Conservation (phyloP, 2,329 filamentous ascomycete genomes). For the Raffaelea ambrosiae region DNA sequence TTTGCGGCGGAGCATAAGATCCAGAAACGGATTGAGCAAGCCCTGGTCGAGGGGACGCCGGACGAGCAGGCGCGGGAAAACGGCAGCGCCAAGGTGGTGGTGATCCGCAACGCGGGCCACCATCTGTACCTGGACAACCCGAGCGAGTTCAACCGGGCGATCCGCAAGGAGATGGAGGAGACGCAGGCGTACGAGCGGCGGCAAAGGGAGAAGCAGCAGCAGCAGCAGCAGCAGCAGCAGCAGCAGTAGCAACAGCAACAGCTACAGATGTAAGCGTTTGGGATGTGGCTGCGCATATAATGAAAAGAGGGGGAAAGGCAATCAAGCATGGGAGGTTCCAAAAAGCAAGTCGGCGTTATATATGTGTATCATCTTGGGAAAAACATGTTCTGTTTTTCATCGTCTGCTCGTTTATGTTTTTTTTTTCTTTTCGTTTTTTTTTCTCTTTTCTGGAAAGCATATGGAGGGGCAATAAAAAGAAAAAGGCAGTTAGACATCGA, state of each 20-base stretch:
- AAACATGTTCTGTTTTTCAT: too few species aligned
- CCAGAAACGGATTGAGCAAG: conserved; percentile 53
- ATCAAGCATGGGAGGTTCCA: too few species aligned
- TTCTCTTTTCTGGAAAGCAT: too few species aligned
- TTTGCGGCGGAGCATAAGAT: conserved; percentile 73
- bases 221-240: background rate
- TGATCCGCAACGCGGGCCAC: conserved; percentile 57
- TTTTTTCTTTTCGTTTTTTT: too few species aligned
- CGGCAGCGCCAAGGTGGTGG: conserved; percentile 71
- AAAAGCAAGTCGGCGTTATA: too few species aligned
- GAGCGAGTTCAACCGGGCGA: conserved; percentile 45
- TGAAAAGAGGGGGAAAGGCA: too few species aligned
- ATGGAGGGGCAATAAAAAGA: too few species aligned
- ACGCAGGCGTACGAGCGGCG: conserved; percentile 23
- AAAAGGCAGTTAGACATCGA: too few species aligned
- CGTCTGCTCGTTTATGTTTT: too few species aligned
- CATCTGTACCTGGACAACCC: conserved; percentile 54
- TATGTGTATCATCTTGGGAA: too few species aligned
- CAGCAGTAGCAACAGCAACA: background rate
- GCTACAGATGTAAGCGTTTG: background rate
- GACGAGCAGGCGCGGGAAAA: conserved; percentile 67
- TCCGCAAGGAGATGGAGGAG: conserved; percentile 45
- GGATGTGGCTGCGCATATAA: too few species aligned
- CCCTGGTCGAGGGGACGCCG: conserved; percentile 51
- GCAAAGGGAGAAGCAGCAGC: conserved; percentile 3